phyloP scores from a whole-genome alignment of 768 basidiomycete genomes.

The Bullera alba region DNA sequence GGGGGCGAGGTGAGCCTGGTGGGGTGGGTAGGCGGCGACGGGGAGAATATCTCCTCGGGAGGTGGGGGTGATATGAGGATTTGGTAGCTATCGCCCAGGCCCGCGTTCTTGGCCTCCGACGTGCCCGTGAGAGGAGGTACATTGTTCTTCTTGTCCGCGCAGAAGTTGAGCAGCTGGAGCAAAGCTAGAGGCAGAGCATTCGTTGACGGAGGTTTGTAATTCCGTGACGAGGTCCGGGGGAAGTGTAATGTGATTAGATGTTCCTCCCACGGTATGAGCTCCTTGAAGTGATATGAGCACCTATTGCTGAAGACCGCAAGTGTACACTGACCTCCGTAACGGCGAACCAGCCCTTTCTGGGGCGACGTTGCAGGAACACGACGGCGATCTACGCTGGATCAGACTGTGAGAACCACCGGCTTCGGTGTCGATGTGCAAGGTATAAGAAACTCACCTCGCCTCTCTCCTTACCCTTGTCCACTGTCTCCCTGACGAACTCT shows the following conservation, averaged over 20 bases:
- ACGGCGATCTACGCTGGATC: conserved; percentile 20
- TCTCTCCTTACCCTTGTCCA: conserved; percentile 4
- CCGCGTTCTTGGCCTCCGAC: not conserved
- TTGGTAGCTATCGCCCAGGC: conserved; percentile 4
- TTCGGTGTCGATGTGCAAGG: not conserved
- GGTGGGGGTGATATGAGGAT: conserved; percentile 36
- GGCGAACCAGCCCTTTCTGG: conserved; percentile 40
- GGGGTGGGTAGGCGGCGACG: conserved; percentile 21
- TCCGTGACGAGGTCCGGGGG: not conserved
- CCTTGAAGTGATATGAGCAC: conserved; percentile 14
- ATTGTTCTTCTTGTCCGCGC: conserved; percentile 22
- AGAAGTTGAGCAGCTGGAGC: conserved; percentile 26
- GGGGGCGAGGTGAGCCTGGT: conserved; percentile 26
- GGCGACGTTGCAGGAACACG: conserved; percentile 33
- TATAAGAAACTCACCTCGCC: conserved; percentile 12
- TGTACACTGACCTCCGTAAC: conserved; percentile 30
- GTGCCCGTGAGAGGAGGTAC: conserved; percentile 18
- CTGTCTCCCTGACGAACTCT: conserved; percentile 9
- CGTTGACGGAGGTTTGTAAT: not conserved
- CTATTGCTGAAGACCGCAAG: not conserved
- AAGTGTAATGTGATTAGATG: conserved; percentile 30
- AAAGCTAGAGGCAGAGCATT: conserved; percentile 13
- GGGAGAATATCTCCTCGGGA: conserved; percentile 33
- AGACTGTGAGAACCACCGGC: not conserved
- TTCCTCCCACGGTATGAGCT: conserved; percentile 41